Evolutionary conservation across 2,329 filamentous ascomycete genomes (phyloP).

Genomic region (Stemphylium beticola): DNA sequence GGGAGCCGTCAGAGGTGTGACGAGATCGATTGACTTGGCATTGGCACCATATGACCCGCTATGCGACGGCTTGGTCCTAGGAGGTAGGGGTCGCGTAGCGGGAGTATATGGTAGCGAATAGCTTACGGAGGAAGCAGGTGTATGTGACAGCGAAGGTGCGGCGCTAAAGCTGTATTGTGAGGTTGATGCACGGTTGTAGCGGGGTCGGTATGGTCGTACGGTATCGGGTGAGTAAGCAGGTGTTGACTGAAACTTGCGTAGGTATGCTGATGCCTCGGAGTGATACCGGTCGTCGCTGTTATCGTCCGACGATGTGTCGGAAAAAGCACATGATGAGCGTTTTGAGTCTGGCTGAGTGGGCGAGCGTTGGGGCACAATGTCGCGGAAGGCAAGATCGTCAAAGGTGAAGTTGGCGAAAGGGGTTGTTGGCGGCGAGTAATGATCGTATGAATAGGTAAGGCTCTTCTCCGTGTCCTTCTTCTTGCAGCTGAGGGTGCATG

Average conservation of each 20-base stretch:
- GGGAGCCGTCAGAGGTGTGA: slow-evolving; percentile 49
- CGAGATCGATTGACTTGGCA: slow-evolving; percentile 53
- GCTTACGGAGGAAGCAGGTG: slow-evolving; percentile 54
- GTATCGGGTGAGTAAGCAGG: slow-evolving; percentile 32
- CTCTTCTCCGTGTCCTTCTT: slow-evolving; percentile 53
- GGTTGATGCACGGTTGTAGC: slow-evolving; percentile 44
- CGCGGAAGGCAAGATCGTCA: slow-evolving; percentile 48
- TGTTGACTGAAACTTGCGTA: slow-evolving; percentile 49
- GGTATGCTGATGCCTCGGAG: slow-evolving; percentile 51
- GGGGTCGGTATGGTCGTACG: slow-evolving; percentile 39
- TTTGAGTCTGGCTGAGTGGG: slow-evolving; percentile 51
- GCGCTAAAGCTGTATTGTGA: slow-evolving; percentile 46
- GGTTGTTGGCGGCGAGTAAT: slow-evolving; percentile 45
- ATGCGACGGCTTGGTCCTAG: slow-evolving; percentile 47
- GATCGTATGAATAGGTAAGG: slow-evolving; percentile 36
- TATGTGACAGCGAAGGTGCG: slow-evolving; percentile 55
- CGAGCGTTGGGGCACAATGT: slow-evolving; percentile 57
- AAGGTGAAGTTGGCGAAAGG: slow-evolving; percentile 48
- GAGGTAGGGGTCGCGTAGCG: slow-evolving; percentile 47
- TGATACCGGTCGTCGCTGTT: slow-evolving; percentile 32
- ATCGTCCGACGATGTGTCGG: slow-evolving; percentile 51
- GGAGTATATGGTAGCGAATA: slow-evolving; percentile 53
- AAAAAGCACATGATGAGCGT: slow-evolving; percentile 51
- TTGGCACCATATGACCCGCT: slow-evolving; percentile 43
- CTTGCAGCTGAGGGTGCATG: slow-evolving; percentile 49